Conservation (phyloP, 176 grass and related monocot genomes). For the Zea luxurians region DNA sequence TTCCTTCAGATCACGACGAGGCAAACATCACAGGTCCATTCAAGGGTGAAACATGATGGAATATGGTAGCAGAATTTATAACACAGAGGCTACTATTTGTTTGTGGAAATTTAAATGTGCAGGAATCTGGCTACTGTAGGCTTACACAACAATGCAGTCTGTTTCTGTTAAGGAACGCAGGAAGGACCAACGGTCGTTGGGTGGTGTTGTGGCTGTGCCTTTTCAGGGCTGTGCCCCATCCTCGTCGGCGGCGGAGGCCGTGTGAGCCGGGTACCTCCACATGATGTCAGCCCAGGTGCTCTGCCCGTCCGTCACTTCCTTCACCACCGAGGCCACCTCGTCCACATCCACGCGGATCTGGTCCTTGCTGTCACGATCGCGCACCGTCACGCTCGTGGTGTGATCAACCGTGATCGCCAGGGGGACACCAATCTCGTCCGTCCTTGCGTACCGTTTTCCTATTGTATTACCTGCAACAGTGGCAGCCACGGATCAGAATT, state of each 20-base stretch:
- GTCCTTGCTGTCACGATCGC: conserved; percentile 80
- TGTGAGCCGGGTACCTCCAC: conserved; percentile 76
- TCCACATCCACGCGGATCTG: conserved; percentile 73
- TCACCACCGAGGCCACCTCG: conserved; percentile 73
- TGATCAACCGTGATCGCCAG: conserved; percentile 75
- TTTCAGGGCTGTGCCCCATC: conserved; percentile 44
- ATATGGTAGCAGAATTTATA: neutral
- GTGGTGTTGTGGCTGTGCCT: neutral
- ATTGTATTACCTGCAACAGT: conserved; percentile 69
- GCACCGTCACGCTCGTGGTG: conserved; percentile 57
- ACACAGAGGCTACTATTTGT: neutral
- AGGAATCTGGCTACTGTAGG: neutral
- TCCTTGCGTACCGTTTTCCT: conserved; percentile 78
- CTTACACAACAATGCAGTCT: neutral
- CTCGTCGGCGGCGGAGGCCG: conserved; percentile 38
- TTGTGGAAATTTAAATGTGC: neutral
- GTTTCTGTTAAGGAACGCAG: conserved; percentile 12
- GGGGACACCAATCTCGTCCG: conserved; percentile 72
- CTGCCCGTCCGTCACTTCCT: conserved; percentile 66
- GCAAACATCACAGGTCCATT: neutral
- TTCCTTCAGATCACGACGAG: neutral
- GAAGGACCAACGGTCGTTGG: neutral
- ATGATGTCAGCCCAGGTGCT: conserved; percentile 90
- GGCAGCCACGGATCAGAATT: neutral
- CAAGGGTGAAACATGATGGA: neutral